These are phyloP conservation scores for Coprinellus micaceus DNA, from an alignment of 768 basidiomycete species.

Conservation along the genomic window DNA sequence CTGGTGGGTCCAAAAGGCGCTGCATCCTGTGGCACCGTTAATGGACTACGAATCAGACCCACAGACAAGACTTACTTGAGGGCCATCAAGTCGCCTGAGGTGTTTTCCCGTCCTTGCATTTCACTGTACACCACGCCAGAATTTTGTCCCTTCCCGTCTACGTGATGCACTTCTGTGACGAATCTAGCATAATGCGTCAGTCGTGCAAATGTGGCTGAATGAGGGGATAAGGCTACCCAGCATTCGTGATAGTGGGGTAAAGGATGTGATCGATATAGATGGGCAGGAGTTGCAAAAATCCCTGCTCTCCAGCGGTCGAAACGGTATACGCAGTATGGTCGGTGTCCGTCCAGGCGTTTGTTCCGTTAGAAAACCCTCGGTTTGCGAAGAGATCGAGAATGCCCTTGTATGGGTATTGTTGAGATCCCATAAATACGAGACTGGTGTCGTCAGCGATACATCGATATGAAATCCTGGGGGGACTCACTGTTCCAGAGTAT, in stretches of 20 bases:
- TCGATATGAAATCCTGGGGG: neutral
- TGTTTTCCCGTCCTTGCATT: conserved; percentile 97
- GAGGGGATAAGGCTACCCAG: conserved; percentile 52
- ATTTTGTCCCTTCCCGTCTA: conserved; percentile 85
- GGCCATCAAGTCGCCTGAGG: conserved; percentile 85
- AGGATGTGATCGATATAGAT: conserved; percentile 96
- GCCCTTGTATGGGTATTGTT: conserved; percentile 94
- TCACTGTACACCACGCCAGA: conserved; percentile 96
- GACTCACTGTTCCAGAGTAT: conserved; percentile 91
- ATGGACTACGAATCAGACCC: neutral
- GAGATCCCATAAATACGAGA: conserved; percentile 92
- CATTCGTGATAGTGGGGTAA: conserved; percentile 89
- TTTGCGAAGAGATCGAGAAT: conserved; percentile 94
- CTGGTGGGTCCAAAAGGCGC: conserved; percentile 71
- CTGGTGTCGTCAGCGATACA: conserved; percentile 32
- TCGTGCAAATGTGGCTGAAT: neutral
- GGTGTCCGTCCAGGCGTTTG: conserved; percentile 96
- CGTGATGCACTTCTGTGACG: conserved; percentile 79
- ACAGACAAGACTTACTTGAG: conserved; percentile 57
- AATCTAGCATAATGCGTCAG: conserved; percentile 33
- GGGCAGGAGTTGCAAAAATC: conserved; percentile 79
- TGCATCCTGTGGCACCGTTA: conserved; percentile 53
- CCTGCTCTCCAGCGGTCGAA: conserved; percentile 91
- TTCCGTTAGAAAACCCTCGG: conserved; percentile 86
- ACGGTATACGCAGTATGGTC: conserved; percentile 96